phyloP scores from a whole-genome alignment of 2,329 filamentous ascomycete genomes.

The Magnaporthiopsis poae region DNA sequence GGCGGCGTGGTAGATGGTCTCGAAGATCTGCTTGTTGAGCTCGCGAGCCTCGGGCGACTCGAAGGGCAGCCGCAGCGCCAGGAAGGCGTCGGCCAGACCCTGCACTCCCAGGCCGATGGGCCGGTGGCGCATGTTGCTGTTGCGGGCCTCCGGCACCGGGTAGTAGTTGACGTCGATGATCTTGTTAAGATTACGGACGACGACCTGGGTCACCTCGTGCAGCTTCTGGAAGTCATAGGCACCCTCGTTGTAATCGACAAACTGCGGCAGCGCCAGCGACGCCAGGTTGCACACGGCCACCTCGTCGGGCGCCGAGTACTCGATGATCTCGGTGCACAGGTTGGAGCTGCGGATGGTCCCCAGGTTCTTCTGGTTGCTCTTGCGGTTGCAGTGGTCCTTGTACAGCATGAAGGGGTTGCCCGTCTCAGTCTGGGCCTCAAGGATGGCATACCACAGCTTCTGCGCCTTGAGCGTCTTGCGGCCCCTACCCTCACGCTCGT shows the following conservation, averaged over 20 bases:
- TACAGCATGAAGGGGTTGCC: constrained; percentile 99
- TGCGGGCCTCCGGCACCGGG: constrained; percentile 84
- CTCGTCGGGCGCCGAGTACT: constrained; percentile 95
- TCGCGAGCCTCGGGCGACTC: constrained; percentile 89
- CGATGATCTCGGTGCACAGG: constrained; percentile 95
- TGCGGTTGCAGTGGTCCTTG: constrained; percentile 96
- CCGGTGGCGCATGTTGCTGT: constrained; percentile 94
- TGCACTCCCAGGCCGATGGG: constrained; percentile 95
- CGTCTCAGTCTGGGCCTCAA: constrained; percentile 97
- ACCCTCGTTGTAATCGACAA: constrained; percentile 74
- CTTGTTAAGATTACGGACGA: constrained; percentile 92
- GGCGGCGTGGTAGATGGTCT: constrained; percentile 96
- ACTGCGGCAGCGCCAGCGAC: constrained; percentile 83
- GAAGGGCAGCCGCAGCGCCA: constrained; percentile 91
- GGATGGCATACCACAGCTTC: constrained; percentile 98
- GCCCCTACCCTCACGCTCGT: constrained; percentile 78
- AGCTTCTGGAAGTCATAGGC: constrained; percentile 93
- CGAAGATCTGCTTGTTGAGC: constrained; percentile 96
- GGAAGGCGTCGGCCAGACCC: constrained; percentile 94
- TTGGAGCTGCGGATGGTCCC: constrained; percentile 98
- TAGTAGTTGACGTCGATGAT: constrained; percentile 99
- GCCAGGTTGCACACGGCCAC: constrained; percentile 97
- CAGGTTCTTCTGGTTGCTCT: constrained; percentile 99
- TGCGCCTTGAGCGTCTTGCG: constrained; percentile 90
- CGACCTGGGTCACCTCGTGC: constrained; percentile 84